These are phyloP conservation scores for Tephrocybe sp. DNA, from an alignment of 768 basidiomycete species.

Conservation along the genomic window DNA sequence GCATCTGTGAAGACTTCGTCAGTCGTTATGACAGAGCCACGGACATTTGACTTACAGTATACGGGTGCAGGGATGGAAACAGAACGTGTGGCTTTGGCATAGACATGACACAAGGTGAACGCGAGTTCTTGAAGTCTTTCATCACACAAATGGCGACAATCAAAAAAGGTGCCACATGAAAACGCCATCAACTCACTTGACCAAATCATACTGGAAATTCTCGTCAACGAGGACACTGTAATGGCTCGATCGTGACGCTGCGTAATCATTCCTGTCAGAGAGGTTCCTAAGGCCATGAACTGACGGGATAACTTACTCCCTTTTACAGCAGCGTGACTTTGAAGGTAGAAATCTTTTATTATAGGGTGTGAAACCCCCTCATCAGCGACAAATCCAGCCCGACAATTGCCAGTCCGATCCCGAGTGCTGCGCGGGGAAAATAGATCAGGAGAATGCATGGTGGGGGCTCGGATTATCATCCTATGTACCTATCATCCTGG, in stretches of 20 bases:
- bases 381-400: conserved; percentile 59
- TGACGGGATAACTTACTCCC: conserved; percentile 37
- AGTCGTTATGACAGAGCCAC: conserved; percentile 3
- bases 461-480: background rate
- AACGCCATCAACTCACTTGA: conserved; percentile 24
- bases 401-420: conserved; percentile 54
- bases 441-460: background rate
- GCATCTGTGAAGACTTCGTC: conserved; percentile 40
- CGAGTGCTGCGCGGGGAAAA: conserved; percentile 34
- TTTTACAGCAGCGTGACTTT: conserved; percentile 50
- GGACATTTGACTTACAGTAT: conserved; percentile 47
- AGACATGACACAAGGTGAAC: conserved; percentile 62
- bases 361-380: conserved; percentile 46
- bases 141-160: background rate
- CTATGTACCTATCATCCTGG: conserved; percentile 23
- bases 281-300: background rate
- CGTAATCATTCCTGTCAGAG: background rate
- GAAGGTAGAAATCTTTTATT: conserved; percentile 62
- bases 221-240: conserved; percentile 46
- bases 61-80: conserved; percentile 73
- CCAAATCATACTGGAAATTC: conserved; percentile 31
- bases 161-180: background rate
- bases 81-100: conserved; percentile 65
- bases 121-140: conserved; percentile 44
- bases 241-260: conserved; percentile 55